These are phyloP conservation scores for Thalassiosira livingstoniorum DNA, from an alignment of 352 stramenopile genomes.

Conservation along the genomic window DNA sequence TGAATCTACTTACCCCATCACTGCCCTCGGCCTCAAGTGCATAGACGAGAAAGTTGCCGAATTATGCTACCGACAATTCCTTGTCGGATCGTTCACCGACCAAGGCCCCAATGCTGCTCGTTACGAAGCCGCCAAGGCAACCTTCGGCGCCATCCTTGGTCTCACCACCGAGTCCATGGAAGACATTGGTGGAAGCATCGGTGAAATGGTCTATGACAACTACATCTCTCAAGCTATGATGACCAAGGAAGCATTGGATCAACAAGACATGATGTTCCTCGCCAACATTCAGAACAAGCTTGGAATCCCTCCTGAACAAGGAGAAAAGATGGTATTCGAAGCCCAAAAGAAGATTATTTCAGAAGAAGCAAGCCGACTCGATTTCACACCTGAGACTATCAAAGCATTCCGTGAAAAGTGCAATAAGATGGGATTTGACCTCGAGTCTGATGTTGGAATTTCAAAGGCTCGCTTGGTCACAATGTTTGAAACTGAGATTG, in stretches of 20 bases:
- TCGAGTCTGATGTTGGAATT: constrained; percentile 77
- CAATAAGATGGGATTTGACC: constrained; percentile 82
- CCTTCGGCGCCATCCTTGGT: constrained; percentile 86
- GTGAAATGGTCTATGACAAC: constrained; percentile 85
- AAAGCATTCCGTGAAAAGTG: constrained; percentile 85
- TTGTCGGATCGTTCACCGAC: constrained; percentile 84
- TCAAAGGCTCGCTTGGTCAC: constrained; percentile 63
- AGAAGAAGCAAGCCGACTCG: constrained; percentile 75
- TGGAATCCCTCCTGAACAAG: constrained; percentile 77
- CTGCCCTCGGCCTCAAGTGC: constrained; percentile 67
- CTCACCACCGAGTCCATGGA: constrained; percentile 79
- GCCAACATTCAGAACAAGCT: constrained; percentile 87
- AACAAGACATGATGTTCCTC: constrained; percentile 89
- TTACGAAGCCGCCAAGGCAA: constrained; percentile 78
- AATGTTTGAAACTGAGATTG: constrained; percentile 84
- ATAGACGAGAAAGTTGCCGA: constrained; percentile 81
- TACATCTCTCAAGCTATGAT: constrained; percentile 83
- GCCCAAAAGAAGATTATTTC: constrained; percentile 85
- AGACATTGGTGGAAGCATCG: constrained; percentile 84
- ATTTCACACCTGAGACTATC: constrained; percentile 59
- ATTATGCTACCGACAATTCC: constrained; percentile 86
- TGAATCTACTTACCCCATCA: constrained; percentile 85
- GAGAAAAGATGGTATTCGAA: constrained; percentile 78
- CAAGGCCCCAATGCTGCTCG: constrained; percentile 77
- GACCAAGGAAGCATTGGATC: constrained; percentile 81